These are phyloP conservation scores for Phlebiopsis flavidoalba DNA, from an alignment of 768 basidiomycete species.

Conservation along the genomic window DNA sequence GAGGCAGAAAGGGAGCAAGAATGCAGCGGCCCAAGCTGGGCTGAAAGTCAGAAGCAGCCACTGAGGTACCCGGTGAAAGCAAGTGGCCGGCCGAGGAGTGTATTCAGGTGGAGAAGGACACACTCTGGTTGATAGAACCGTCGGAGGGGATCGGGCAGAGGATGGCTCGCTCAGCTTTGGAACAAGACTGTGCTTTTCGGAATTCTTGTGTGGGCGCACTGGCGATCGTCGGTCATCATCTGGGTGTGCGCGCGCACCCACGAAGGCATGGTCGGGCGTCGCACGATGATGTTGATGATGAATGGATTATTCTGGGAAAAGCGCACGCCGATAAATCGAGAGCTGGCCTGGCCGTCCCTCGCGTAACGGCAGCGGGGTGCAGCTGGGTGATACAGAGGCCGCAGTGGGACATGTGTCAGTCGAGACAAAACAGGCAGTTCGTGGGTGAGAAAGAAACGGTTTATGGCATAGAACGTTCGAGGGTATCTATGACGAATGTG, in stretches of 20 bases:
- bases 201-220: background rate
- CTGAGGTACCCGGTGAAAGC: background rate
- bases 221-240: constrained; percentile 1
- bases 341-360: background rate
- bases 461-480: constrained; percentile 2
- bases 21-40: background rate
- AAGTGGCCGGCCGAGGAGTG: background rate
- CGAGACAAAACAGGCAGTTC: background rate
- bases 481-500: constrained; percentile 4
- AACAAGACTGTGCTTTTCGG: too few species aligned
- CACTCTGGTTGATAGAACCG: background rate
- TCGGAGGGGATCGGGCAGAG: too few species aligned
- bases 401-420: background rate
- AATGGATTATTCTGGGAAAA: background rate
- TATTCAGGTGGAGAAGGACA: too few species aligned
- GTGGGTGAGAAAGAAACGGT: background rate
- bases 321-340: background rate
- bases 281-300: background rate
- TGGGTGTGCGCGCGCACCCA: background rate
- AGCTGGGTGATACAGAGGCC: background rate
- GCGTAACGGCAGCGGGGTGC: background rate
- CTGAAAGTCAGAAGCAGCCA: background rate
- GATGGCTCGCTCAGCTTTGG: too few species aligned
- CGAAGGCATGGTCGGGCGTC: background rate
- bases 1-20: background rate